Percentiles rank a stretch among this genome's conserved stretches.
Evolutionary conservation across 2,329 filamentous ascomycete genomes (phyloP).

Genomic region (Aspergillus persii): DNA sequence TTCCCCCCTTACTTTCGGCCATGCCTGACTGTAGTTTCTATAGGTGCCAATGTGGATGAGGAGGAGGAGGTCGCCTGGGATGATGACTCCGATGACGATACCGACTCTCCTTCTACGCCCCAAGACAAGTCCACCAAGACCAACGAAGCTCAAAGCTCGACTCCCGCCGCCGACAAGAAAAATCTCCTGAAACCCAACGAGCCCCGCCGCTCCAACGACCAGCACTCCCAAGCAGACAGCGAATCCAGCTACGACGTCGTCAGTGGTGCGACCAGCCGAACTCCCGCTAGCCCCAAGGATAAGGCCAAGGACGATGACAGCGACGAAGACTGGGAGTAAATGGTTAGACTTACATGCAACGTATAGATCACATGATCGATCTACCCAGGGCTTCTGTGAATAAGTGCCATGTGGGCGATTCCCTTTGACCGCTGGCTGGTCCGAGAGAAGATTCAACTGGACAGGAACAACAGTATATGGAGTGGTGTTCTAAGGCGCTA

Average conservation of each 20-base stretch:
- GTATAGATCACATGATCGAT: background rate
- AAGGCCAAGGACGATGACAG: slow-evolving; percentile 54
- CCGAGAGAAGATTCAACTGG: slow-evolving; percentile 1
- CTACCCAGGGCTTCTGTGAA: background rate
- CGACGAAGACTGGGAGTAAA: slow-evolving; percentile 75
- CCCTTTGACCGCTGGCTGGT: slow-evolving; percentile 17
- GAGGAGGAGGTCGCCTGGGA: slow-evolving; percentile 69
- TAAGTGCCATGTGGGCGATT: background rate
- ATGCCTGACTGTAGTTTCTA: slow-evolving; percentile 4
- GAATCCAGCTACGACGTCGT: slow-evolving; percentile 96
- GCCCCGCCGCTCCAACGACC: slow-evolving; percentile 73
- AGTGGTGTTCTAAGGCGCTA: slow-evolving; percentile 10
- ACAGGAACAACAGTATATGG: slow-evolving; percentile 5
- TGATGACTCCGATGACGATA: slow-evolving; percentile 66
- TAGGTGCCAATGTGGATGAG: slow-evolving; percentile 56
- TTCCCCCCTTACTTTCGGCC: slow-evolving; percentile 6
- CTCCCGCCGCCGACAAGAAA: slow-evolving; percentile 33
- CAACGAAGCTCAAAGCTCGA: slow-evolving; percentile 24
- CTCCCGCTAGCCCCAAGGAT: slow-evolving; percentile 65
- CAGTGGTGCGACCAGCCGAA: slow-evolving; percentile 74
- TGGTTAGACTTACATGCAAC: background rate
- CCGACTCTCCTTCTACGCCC: slow-evolving; percentile 42
- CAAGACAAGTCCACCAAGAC: slow-evolving; percentile 41
- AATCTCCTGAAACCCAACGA: slow-evolving; percentile 61
- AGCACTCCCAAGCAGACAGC: slow-evolving; percentile 86